Conservation (phyloP, 345 rosid species). For the Clausena lansium region DNA sequence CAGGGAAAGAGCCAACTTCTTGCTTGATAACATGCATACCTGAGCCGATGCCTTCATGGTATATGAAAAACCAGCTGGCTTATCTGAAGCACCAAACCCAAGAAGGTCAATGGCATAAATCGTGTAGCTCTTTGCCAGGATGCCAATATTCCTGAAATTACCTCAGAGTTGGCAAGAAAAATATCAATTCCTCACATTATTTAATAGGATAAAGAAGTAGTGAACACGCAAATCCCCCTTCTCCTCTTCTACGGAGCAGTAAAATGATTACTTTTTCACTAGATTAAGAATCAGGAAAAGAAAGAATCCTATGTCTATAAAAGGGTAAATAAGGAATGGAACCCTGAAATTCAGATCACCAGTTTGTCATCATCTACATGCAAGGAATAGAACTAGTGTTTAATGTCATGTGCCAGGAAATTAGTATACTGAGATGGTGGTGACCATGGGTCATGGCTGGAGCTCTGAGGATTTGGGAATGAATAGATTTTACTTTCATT, state of each 20-base stretch:
- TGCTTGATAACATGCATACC: constrained; percentile 28
- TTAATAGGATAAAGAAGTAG: neutral
- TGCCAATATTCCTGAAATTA: constrained; percentile 62
- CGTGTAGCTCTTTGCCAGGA: constrained; percentile 49
- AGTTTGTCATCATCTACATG: too few species aligned
- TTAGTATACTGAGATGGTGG: neutral
- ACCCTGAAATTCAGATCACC: neutral
- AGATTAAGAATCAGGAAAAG: neutral
- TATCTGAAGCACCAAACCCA: constrained; percentile 85
- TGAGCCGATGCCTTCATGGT: constrained; percentile 91
- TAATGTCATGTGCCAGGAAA: too few species aligned
- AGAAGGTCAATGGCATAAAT: constrained; percentile 91
- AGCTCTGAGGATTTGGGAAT: too few species aligned
- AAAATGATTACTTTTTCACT: neutral
- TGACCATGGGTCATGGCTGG: neutral
- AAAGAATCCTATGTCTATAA: neutral
- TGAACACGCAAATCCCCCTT: neutral
- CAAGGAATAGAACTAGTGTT: too few species aligned
- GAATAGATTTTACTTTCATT: too few species aligned
- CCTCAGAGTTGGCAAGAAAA: neutral
- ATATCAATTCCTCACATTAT: neutral
- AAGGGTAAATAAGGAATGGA: neutral
- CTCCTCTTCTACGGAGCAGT: neutral
- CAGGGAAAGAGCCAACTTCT: neutral
- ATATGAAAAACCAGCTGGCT: constrained; percentile 64